Evolutionary conservation across 2,329 filamentous ascomycete genomes (phyloP).

Genomic region (Phialophora verrucosa): DNA sequence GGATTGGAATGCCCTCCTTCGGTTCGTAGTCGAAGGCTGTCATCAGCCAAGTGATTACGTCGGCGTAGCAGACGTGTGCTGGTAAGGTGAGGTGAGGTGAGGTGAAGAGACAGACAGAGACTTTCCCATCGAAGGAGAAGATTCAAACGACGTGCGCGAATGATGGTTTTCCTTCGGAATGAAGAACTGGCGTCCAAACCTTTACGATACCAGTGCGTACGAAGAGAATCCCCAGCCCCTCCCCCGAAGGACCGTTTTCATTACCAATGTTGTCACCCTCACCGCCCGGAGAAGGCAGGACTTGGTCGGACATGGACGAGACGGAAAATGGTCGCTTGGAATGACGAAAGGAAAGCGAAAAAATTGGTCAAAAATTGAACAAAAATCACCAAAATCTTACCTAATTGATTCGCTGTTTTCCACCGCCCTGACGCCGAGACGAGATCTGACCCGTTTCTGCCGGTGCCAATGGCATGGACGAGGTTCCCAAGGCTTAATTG

Average conservation of each 20-base stretch:
- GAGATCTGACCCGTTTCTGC: background rate
- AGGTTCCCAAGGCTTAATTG: background rate
- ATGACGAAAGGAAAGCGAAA: constrained; percentile 18
- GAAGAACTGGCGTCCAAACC: background rate
- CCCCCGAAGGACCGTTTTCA: background rate
- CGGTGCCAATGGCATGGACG: background rate
- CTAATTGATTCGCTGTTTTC: constrained; percentile 16
- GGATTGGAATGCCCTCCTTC: constrained; percentile 17
- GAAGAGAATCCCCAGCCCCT: background rate
- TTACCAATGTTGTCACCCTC: constrained; percentile 15
- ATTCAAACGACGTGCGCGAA: background rate
- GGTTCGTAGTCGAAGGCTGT: constrained; percentile 14
- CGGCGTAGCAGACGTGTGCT: background rate
- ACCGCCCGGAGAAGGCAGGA: constrained; percentile 21
- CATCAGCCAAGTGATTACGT: constrained; percentile 1
- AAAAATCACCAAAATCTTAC: constrained; percentile 17
- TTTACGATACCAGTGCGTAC: background rate
- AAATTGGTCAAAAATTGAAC: constrained; percentile 18
- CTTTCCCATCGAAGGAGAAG: background rate
- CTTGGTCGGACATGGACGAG: constrained; percentile 10
- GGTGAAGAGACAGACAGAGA: background rate
- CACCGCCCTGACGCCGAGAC: background rate
- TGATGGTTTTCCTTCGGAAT: background rate
- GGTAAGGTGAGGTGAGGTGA: background rate
- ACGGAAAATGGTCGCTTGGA: background rate